A percentile compares a stretch with the other conserved stretches of the same genome.
Evolutionary conservation across 1,139 yeast species (phyloP).

Genomic region (Nematodospora anomalae): DNA sequence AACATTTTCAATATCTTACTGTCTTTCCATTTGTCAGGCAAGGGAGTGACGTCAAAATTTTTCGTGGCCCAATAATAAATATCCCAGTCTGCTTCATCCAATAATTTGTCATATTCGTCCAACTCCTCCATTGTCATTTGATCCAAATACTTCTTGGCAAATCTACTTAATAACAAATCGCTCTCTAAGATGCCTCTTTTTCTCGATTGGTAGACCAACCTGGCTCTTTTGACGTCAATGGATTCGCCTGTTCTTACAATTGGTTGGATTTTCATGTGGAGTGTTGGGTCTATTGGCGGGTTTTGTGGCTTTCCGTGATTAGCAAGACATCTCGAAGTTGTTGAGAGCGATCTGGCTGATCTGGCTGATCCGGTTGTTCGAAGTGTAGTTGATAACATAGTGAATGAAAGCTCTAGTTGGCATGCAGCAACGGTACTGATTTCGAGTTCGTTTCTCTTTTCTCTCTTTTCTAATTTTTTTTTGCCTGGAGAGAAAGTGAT

Average conservation of each 20-base stretch:
- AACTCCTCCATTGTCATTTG: constrained; percentile 64
- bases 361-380: not conserved
- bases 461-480: too few relatives aligned
- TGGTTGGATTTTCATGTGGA: constrained; percentile 66
- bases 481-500: too few relatives aligned
- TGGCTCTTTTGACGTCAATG: constrained; percentile 75
- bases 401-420: too few relatives aligned
- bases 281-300: constrained; percentile 27
- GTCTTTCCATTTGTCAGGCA: constrained; percentile 82
- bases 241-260: constrained; percentile 72
- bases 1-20: constrained; percentile 62
- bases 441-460: too few relatives aligned
- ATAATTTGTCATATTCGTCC: constrained; percentile 78
- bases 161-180: constrained; percentile 79
- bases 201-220: constrained; percentile 86
- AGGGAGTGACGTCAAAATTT: constrained; percentile 74
- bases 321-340: constrained; percentile 18
- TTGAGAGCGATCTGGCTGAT: constrained; percentile 15
- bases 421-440: too few relatives aligned
- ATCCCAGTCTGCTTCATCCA: constrained; percentile 98
- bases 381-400: not conserved
- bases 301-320: constrained; percentile 49
- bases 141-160: constrained; percentile 73
- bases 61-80: constrained; percentile 96
- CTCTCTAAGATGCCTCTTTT: constrained; percentile 96